A percentile compares a stretch with the other conserved stretches of the same genome.
These are phyloP conservation scores for Aspergillus glaucus DNA, from an alignment of 2,329 filamentous ascomycete genomes.

Conservation along the genomic window DNA sequence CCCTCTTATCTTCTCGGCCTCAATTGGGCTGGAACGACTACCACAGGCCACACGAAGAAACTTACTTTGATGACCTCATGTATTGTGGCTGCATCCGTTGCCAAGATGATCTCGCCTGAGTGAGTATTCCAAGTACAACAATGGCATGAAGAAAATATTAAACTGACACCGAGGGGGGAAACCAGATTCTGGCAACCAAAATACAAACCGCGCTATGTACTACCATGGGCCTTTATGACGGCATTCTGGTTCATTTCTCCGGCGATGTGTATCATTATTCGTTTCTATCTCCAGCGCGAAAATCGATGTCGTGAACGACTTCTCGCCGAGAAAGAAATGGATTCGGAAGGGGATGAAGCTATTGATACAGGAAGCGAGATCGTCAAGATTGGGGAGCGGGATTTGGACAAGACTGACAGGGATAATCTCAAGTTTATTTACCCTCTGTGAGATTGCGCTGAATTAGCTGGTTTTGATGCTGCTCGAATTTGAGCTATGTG, in stretches of 20 bases:
- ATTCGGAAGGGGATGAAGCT: background rate
- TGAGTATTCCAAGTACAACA: conserved; percentile 6
- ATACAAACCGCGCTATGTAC: conserved; percentile 2
- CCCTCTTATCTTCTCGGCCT: conserved; percentile 23
- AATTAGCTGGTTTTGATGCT: no score
- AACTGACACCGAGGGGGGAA: background rate
- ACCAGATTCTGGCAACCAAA: conserved; percentile 6
- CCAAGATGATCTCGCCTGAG: conserved; percentile 24
- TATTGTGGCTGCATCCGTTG: conserved; percentile 4
- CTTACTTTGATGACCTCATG: conserved; percentile 5
- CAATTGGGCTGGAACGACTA: conserved; percentile 17
- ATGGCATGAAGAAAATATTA: no score
- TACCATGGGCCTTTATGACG: conserved; percentile 6
- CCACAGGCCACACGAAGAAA: conserved; percentile 6
- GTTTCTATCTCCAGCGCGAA: conserved; percentile 5
- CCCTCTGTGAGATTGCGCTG: no score
- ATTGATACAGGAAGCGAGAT: no score
- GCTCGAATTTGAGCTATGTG: no score
- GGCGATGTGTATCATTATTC: conserved; percentile 6
- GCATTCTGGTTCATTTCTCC: conserved; percentile 7
- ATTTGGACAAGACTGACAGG: no score
- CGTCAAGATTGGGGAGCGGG: no score
- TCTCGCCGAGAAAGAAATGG: background rate
- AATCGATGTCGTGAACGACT: background rate
- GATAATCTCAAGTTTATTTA: no score